Evolutionary conservation across 1,139 yeast species (phyloP).

Genomic region (Geotrichum klebahnii): DNA sequence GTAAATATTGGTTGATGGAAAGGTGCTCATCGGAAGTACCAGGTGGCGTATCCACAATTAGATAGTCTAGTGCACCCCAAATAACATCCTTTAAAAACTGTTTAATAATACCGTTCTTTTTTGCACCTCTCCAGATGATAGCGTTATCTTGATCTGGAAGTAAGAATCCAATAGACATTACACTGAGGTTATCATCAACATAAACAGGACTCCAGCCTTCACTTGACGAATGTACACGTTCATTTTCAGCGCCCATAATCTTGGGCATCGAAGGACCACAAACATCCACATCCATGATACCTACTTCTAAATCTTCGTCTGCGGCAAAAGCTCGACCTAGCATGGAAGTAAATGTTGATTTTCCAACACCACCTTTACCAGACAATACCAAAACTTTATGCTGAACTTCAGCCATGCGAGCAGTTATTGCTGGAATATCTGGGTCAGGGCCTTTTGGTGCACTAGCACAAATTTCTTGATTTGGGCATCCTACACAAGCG

Average conservation of each 20-base stretch:
- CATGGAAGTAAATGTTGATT: constrained; percentile 92
- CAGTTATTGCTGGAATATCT: constrained; percentile 74
- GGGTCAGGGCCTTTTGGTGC: constrained; percentile 95
- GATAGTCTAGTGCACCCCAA: constrained; percentile 90
- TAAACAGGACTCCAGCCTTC: constrained; percentile 97
- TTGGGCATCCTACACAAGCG: constrained; percentile 93
- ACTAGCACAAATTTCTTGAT: constrained; percentile 82
- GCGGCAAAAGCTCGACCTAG: constrained; percentile 93
- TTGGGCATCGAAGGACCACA: constrained; percentile 97
- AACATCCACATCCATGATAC: constrained; percentile 94
- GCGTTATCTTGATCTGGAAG: constrained; percentile 92
- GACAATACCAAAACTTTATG: constrained; percentile 85
- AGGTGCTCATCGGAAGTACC: constrained; percentile 98
- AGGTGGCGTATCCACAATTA: constrained; percentile 95
- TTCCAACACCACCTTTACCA: constrained; percentile 98
- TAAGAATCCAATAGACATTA: constrained; percentile 95
- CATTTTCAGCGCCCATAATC: constrained; percentile 90
- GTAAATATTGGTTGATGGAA: constrained; percentile 79
- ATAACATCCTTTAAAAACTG: constrained; percentile 92
- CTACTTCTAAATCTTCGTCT: constrained; percentile 80
- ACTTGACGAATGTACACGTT: constrained; percentile 79
- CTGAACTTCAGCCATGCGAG: constrained; percentile 60
- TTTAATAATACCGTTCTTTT: constrained; percentile 87
- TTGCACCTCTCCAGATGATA: constrained; percentile 94
- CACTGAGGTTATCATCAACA: constrained; percentile 88